Conservation (phyloP, 2,329 filamentous ascomycete species). For the Xenoacremonium recifei region DNA sequence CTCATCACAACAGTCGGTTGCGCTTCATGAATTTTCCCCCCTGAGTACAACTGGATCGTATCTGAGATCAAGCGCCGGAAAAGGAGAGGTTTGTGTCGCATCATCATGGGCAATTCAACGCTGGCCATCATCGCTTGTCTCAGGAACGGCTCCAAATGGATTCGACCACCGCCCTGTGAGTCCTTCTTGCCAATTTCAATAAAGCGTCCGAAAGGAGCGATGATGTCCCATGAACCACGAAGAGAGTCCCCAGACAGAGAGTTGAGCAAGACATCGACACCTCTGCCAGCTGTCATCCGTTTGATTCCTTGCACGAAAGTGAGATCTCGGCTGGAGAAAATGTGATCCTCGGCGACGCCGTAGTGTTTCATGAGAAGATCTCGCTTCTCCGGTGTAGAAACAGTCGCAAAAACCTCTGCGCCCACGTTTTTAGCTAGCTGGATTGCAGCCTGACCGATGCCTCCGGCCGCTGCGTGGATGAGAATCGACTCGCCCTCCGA, state of each 20-base stretch:
- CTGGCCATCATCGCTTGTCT: slow-evolving; percentile 1
- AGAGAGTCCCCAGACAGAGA: slow-evolving; percentile 26
- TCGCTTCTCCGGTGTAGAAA: slow-evolving; percentile 27
- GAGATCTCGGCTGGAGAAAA: slow-evolving; percentile 26
- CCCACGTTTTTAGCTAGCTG: slow-evolving; percentile 18
- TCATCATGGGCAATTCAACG: slow-evolving; percentile 1
- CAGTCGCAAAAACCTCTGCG: slow-evolving; percentile 29
- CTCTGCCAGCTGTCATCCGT: slow-evolving; percentile 18
- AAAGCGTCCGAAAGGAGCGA: slow-evolving; percentile 30
- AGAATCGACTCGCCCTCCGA: slow-evolving; percentile 23
- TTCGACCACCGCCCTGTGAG: slow-evolving; percentile 8
- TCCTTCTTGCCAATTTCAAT: slow-evolving; percentile 33
- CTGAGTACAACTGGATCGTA: background rate
- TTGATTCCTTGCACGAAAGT: slow-evolving; percentile 24
- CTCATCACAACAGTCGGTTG: no score
- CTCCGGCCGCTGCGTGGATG: slow-evolving; percentile 31
- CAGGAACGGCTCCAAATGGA: slow-evolving; percentile 31
- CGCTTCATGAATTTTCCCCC: background rate
- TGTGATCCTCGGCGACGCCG: slow-evolving; percentile 26
- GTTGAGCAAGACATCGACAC: slow-evolving; percentile 30
- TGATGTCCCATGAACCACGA: slow-evolving; percentile 25
- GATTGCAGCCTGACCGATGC: slow-evolving; percentile 30
- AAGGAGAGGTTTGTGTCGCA: background rate
- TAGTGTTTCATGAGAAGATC: slow-evolving; percentile 23
- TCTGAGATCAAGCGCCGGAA: background rate